Conservation (phyloP, 148 eudicot species). For the Cornus controversa region DNA sequence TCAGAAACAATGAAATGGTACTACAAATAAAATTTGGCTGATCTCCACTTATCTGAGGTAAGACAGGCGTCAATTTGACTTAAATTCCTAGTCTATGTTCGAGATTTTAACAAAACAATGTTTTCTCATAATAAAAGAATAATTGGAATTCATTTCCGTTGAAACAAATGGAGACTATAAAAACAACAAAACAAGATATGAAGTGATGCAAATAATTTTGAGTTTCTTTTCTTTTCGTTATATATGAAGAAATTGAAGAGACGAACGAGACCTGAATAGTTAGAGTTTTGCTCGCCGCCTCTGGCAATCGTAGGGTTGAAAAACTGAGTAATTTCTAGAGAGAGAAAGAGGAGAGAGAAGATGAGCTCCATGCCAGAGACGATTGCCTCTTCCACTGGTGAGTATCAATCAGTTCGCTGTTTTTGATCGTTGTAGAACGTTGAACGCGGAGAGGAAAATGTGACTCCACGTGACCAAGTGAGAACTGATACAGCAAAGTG, state of each 20-base stretch:
- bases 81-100: not conserved
- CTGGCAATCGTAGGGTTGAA: conserved; percentile 37
- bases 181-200: not conserved
- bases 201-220: not conserved
- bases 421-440: conserved; percentile 8
- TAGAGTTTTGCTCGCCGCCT: conserved; percentile 38
- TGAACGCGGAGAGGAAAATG: conserved; percentile 4
- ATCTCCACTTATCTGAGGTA: not conserved
- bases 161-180: not conserved
- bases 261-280: conserved; percentile 29
- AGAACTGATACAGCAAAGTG: too few species aligned
- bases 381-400: not conserved
- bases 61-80: not conserved
- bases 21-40: not conserved
- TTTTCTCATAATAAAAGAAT: too few species aligned
- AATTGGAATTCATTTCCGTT: not conserved
- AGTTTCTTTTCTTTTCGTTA: not conserved
- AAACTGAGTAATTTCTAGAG: conserved; percentile 28
- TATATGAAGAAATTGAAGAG: not conserved
- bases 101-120: not conserved
- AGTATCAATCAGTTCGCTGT: too few species aligned
- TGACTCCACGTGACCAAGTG: conserved; percentile 11
- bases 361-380: conserved; percentile 6
- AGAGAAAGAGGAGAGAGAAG: conserved; percentile 34
- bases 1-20: not conserved